Percentiles rank a stretch among this genome's conserved stretches.
Conservation (phyloP, 2,329 filamentous ascomycete species). For the Fonsecaea erecta region DNA sequence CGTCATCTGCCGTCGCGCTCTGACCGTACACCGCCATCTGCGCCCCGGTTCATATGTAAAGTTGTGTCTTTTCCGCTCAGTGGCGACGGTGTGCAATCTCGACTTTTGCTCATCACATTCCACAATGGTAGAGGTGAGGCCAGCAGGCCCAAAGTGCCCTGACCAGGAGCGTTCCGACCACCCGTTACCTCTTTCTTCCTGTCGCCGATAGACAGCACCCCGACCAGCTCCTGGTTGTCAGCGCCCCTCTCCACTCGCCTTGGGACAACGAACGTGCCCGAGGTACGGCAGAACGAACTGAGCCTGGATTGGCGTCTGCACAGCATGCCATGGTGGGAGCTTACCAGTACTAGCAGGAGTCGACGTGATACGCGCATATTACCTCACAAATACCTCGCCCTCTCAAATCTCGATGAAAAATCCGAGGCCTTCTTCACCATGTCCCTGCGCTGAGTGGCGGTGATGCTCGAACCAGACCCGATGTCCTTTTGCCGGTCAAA, state of each 20-base stretch:
- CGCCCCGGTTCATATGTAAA: slow-evolving; percentile 8
- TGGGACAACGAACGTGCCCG: background rate
- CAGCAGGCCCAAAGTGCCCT: background rate
- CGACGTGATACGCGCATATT: background rate
- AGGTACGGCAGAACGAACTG: background rate
- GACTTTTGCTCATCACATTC: background rate
- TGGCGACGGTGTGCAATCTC: slow-evolving; percentile 5
- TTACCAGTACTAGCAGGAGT: background rate
- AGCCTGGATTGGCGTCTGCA: background rate
- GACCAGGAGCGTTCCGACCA: background rate
- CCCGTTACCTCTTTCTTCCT: background rate
- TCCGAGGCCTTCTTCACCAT: slow-evolving; percentile 78
- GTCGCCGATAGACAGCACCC: background rate
- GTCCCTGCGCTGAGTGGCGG: slow-evolving; percentile 73
- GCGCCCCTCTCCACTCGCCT: background rate
- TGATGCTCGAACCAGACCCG: slow-evolving; percentile 73
- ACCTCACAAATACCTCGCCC: slow-evolving; percentile 65
- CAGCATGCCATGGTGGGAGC: background rate
- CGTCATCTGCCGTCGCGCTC: background rate
- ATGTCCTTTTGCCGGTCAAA: slow-evolving; percentile 97
- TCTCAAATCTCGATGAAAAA: slow-evolving; percentile 80
- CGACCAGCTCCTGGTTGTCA: background rate
- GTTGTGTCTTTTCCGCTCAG: slow-evolving; percentile 5
- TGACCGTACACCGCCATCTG: slow-evolving; percentile 14
- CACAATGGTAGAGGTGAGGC: background rate